Evolutionary conservation across 495 filamentous ascomycete species (phyloP).

Genomic region (Staphylotrichum tortipilum): DNA sequence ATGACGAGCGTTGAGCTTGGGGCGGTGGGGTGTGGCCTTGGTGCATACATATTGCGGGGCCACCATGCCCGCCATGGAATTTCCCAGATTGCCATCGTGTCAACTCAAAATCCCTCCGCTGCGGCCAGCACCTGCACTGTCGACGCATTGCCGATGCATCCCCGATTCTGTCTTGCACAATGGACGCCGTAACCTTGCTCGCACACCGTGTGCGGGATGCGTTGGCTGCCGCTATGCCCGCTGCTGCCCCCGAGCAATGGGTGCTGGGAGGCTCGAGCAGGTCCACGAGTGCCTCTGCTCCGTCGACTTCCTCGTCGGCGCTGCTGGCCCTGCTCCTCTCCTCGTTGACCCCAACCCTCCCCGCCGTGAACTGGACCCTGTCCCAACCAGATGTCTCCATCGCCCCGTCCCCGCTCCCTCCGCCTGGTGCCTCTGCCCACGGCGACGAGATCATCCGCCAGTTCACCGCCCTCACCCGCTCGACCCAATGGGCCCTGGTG

Average conservation of each 20-base stretch:
- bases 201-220: neutral
- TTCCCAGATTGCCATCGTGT: too few species aligned
- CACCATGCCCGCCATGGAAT: too few species aligned
- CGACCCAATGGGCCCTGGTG: constrained; percentile 26
- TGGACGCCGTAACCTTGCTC: neutral
- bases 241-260: neutral
- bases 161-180: neutral
- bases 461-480: constrained; percentile 22
- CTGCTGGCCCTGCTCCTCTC: too few species aligned
- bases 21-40: too few species aligned
- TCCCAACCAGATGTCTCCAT: constrained; percentile 7
- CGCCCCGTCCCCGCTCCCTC: constrained; percentile 17
- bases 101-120: too few species aligned
- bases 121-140: too few species aligned
- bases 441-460: constrained; percentile 24
- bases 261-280: neutral
- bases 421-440: constrained; percentile 21
- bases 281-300: neutral
- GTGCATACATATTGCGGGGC: too few species aligned
- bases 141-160: too few species aligned
- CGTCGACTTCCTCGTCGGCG: too few species aligned
- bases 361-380: constrained; percentile 11
- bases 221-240: neutral
- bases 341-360: neutral
- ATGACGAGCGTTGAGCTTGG: too few species aligned